phyloP scores from a whole-genome alignment of 495 filamentous ascomycete species.

The Apiosordaria backusii region DNA sequence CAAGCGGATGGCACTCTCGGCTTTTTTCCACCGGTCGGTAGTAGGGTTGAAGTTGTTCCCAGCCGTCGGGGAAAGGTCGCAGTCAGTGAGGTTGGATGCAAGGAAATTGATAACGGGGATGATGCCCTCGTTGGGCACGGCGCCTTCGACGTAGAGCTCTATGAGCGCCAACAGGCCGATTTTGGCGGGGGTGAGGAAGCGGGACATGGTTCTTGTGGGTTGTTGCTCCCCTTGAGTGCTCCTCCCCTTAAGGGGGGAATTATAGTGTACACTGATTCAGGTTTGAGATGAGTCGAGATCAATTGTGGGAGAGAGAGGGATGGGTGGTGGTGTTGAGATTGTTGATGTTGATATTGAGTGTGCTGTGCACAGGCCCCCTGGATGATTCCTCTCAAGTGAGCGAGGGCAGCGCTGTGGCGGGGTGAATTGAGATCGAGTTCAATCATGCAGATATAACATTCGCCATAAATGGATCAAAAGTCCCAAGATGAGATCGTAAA shows the following conservation, averaged over 20 bases:
- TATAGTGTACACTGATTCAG: not conserved
- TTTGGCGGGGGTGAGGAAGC: conserved; percentile 81
- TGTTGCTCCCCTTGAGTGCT: no score
- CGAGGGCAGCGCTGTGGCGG: not conserved
- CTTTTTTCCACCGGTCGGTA: conserved; percentile 37
- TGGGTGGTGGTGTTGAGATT: not conserved
- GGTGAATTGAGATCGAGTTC: not conserved
- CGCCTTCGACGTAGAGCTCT: conserved; percentile 70
- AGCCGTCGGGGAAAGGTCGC: conserved; percentile 23
- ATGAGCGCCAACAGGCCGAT: conserved; percentile 78
- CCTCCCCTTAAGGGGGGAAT: not conserved
- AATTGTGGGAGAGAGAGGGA: not conserved
- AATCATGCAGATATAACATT: not conserved
- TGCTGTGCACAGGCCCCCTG: not conserved
- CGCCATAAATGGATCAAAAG: no score
- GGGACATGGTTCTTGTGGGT: conserved; percentile 53
- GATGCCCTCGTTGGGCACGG: conserved; percentile 69
- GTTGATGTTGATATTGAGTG: not conserved
- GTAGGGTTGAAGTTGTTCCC: not conserved
- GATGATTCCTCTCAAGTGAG: not conserved
- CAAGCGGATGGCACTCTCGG: conserved; percentile 45
- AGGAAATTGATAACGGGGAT: conserved; percentile 87
- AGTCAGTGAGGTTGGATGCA: conserved; percentile 64
- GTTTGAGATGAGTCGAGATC: no score
- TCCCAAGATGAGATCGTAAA: not conserved